Evolutionary conservation across 1,139 yeast genomes (phyloP), one percentile per base, ranked within the genome.

Genomic region (Nakaseomyces bracarensis): DNA sequence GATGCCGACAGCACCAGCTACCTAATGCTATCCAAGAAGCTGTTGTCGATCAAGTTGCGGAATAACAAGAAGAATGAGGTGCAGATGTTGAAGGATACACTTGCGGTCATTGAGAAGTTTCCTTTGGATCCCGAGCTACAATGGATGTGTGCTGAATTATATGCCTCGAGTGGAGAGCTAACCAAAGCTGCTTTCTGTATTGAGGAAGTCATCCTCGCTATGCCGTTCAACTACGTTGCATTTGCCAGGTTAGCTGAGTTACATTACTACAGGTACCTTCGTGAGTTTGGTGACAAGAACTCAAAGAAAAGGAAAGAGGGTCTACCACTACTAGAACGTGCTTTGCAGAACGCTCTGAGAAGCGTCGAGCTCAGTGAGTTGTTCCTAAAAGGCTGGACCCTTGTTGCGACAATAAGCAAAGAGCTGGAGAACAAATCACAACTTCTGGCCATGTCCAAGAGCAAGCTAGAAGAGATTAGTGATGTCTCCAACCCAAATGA

Each of bases 71-170:
- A 43, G 16, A 42, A 46, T 14, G 45, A 39, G 21, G 50, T 49
- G 22, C 43, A 46, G 36, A 25, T 49, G 27, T 19, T 56, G 4
- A 43, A 47, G 15, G 48, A 51, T 25, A 41, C 53, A 21, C 23
- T 55, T 20, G 44, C 45, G 8, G 39, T 61, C 26, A 41, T 54
- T 20, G 64, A 61, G 20, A 52, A 56, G 43, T 57, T 60, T 29
- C 96, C 96, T 1, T 61, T 79, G 23, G 97, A 91, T 61, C 66
- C 75, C 5, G 77, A 81, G 49, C 67, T 84, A 1, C 86, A 94
- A 95, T 71, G 77, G 38, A 94, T 84, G 61, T 67, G 86, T 45
- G 82, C 79, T 4, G 75, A 77, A 31, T 69, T 72, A 20, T 89
- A 89, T 57, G 62, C 63, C 28, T 58, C 65, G 8, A 49, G 70